These are phyloP conservation scores for Tetracladium setigerum DNA, from an alignment of 495 filamentous ascomycete genomes.

Conservation along the genomic window DNA sequence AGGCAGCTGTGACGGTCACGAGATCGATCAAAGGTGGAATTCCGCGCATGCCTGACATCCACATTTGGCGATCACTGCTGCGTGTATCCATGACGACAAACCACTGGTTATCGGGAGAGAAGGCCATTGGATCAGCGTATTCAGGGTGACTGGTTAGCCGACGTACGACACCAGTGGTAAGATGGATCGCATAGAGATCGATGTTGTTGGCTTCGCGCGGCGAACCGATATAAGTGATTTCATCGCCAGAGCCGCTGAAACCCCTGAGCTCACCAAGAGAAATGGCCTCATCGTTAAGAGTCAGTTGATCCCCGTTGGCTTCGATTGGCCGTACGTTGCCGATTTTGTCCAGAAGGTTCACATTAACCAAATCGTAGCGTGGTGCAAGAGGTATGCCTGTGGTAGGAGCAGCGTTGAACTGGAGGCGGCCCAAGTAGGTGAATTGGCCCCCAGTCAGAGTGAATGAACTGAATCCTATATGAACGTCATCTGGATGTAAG, in stretches of 20 bases:
- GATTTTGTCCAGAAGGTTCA: constrained; percentile 7
- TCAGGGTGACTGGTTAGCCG: constrained; percentile 23
- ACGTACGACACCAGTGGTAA: constrained; percentile 20
- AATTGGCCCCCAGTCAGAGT: not conserved
- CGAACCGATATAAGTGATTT: constrained; percentile 21
- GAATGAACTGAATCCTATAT: constrained; percentile 18
- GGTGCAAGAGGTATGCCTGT: constrained; percentile 12
- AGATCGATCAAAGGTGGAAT: constrained; percentile 22
- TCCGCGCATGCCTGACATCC: constrained; percentile 23
- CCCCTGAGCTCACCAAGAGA: constrained; percentile 25
- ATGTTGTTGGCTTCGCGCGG: constrained; percentile 22
- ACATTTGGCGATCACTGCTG: constrained; percentile 18
- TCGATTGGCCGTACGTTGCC: not conserved
- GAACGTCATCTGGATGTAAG: constrained; percentile 14
- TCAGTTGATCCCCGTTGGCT: constrained; percentile 14
- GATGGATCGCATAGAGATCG: constrained; percentile 23
- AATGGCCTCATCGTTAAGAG: constrained; percentile 17
- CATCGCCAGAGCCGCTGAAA: constrained; percentile 22
- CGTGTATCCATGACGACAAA: constrained; percentile 17
- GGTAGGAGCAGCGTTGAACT: constrained; percentile 17
- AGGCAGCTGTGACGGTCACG: constrained; percentile 4
- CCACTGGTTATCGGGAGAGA: constrained; percentile 24
- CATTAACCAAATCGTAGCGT: constrained; percentile 19
- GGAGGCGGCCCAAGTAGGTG: constrained; percentile 14
- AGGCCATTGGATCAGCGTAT: constrained; percentile 23